A percentile compares a stretch with the other conserved stretches of the same genome.
These are phyloP conservation scores for Penicillium expansum DNA, from an alignment of 2,329 filamentous ascomycete species.

Conservation along the genomic window DNA sequence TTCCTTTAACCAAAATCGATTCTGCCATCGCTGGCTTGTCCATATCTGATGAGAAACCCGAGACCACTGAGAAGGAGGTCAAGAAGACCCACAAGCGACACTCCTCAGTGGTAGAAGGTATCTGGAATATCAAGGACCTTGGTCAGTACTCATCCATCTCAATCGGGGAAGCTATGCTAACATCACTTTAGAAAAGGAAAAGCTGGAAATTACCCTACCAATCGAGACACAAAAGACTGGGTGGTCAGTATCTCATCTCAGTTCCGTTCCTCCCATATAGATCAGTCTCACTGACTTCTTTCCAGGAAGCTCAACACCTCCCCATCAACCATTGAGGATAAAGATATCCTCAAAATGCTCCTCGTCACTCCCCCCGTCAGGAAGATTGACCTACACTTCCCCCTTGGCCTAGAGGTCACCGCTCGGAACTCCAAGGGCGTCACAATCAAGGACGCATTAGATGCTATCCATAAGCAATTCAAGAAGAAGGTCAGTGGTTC, in stretches of 20 bases:
- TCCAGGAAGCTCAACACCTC: conserved; percentile 91
- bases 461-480: conserved; percentile 93
- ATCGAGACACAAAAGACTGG: conserved; percentile 39
- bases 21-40: conserved; percentile 81
- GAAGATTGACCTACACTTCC: conserved; percentile 92
- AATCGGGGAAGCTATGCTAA: neutral
- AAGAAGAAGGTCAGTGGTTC: conserved; percentile 78
- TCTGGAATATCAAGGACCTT: conserved; percentile 81
- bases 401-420: conserved; percentile 79
- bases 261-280: neutral
- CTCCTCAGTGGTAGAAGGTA: conserved; percentile 70
- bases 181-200: conserved; percentile 26
- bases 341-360: conserved; percentile 75
- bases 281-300: neutral
- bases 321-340: conserved; percentile 73
- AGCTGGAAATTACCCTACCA: conserved; percentile 34
- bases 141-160: conserved; percentile 55
- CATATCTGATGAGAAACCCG: conserved; percentile 60
- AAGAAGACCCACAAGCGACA: conserved; percentile 62
- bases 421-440: conserved; percentile 91
- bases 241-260: conserved; percentile 24
- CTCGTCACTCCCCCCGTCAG: conserved; percentile 82
- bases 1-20: conserved; percentile 80
- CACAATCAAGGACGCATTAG: conserved; percentile 93
- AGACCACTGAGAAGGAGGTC: conserved; percentile 33